Evolutionary conservation across 768 basidiomycete species (phyloP).

Genomic region (Calocybe cyanea): DNA sequence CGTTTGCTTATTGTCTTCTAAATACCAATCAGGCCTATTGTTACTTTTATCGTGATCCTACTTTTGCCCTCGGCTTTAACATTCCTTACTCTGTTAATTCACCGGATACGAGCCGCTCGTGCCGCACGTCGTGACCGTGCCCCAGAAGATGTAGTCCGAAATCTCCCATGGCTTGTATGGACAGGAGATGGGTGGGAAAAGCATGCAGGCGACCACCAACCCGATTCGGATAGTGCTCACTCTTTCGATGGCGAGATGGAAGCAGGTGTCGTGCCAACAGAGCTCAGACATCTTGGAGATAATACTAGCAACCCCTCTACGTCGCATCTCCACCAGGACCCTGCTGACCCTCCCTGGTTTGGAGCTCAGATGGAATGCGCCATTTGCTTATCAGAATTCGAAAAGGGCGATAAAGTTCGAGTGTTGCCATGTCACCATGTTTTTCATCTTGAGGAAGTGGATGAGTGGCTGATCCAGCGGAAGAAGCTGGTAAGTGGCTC

Average conservation of each 20-base stretch:
- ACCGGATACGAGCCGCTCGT: slow-evolving; percentile 80
- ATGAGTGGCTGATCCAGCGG: slow-evolving; percentile 87
- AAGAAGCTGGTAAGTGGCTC: slow-evolving; percentile 80
- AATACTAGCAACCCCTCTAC: slow-evolving; percentile 34
- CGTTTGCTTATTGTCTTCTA: slow-evolving; percentile 8
- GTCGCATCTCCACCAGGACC: slow-evolving; percentile 27
- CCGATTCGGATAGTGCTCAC: slow-evolving; percentile 13
- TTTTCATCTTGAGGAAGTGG: slow-evolving; percentile 90
- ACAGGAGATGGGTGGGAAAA: slow-evolving; percentile 80
- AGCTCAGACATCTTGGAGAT: slow-evolving; percentile 21
- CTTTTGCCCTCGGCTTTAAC: slow-evolving; percentile 89
- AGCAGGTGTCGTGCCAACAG: slow-evolving; percentile 23
- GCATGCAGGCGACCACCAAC: slow-evolving; percentile 45
- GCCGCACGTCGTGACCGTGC: slow-evolving; percentile 83
- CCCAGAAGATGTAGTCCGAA: slow-evolving; percentile 74
- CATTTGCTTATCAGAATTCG: slow-evolving; percentile 88
- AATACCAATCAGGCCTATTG: slow-evolving; percentile 61
- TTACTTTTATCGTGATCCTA: slow-evolving; percentile 84
- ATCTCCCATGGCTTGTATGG: slow-evolving; percentile 82
- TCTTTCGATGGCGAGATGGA: slow-evolving; percentile 37
- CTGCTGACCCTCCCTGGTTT: slow-evolving; percentile 63
- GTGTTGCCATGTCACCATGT: slow-evolving; percentile 93
- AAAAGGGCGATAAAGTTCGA: slow-evolving; percentile 83
- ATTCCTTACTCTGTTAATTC: slow-evolving; percentile 83
- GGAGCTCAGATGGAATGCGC: slow-evolving; percentile 84